Base-by-base conservation (phyloP, 345 rosid species). In the Brassica juncea region DNA sequence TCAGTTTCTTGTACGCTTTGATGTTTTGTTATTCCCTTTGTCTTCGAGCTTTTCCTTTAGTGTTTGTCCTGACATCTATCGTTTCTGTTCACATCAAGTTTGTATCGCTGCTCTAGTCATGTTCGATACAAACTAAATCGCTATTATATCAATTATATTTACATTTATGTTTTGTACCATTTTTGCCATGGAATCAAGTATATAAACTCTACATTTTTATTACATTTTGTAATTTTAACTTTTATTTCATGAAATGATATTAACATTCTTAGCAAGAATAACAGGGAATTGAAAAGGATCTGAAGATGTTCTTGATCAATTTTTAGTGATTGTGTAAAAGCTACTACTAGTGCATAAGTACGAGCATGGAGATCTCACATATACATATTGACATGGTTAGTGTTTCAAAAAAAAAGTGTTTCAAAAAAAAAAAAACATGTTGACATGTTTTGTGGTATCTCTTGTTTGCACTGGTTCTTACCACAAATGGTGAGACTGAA, bases 321-420 rank as follows among this genome's bases (percentile, higher is more conserved):
- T 37, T 39, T 77, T 77, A 66, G 10, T 15, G 73, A 11, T 49
- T 70, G 57, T 62, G 81, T 77, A 63, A 62, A 52, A 25, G 4
- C 55, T 70, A 62, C 9, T 16, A 15, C 34, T 19, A 60, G 35
- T 47, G 30, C 61, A 21, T 44, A 58, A 10, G 2, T 59, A 23
- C n/a, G 15, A 59, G 31, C 15, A 25, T 23, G 32, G n/a, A 52
- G 30, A 1, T 54, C n/a, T 69, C 70, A 19, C 60, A 34, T 16
- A 8, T 7, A 8, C 49, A 60, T 31, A 57, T 70, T 68, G 16
- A 14, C n/a, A 12, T 58, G 27, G n/a, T n/a, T n/a, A n/a, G n/a
- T n/a, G n/a, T n/a, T n/a, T n/a, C n/a, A n/a, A n/a, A n/a, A n/a
- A n/a, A n/a, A n/a, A n/a, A n/a, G n/a, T n/a, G n/a, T n/a, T n/a